These are phyloP conservation scores for Quercus dentata DNA, from an alignment of 306 rosid species.

Conservation along the genomic window DNA sequence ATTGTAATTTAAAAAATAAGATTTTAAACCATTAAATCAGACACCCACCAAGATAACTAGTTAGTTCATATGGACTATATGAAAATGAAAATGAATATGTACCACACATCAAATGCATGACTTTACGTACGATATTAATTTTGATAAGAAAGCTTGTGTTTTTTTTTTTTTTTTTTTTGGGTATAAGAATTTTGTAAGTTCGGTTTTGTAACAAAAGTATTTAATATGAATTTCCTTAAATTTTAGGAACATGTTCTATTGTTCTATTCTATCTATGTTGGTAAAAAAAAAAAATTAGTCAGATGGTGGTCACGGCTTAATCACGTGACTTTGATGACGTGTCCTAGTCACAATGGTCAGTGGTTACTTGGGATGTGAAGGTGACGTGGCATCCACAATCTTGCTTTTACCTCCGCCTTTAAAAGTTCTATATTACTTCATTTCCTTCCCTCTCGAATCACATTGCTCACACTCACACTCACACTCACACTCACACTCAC, in stretches of 20 bases:
- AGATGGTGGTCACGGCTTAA: conserved; percentile 20
- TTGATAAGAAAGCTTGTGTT: too few relatives aligned
- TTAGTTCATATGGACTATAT: too few relatives aligned
- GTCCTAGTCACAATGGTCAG: conserved; percentile 23
- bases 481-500: conserved; percentile 14
- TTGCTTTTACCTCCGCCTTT: conserved; percentile 13
- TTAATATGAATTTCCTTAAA: background rate
- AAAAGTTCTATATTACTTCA: conserved; percentile 17
- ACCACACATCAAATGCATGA: too few relatives aligned
- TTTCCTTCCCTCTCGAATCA: conserved; percentile 16
- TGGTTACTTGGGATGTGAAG: conserved; percentile 6
- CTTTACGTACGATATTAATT: too few relatives aligned
- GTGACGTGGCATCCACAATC: conserved; percentile 52
- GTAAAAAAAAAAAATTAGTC: too few relatives aligned
- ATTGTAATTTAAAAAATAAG: too few relatives aligned
- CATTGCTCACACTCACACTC: conserved; percentile 8
- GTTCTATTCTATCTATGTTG: too few relatives aligned
- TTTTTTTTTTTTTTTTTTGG: too few relatives aligned
- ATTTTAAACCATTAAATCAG: too few relatives aligned
- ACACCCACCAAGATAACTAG: too few relatives aligned
- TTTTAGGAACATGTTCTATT: background rate
- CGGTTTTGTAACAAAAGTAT: background rate
- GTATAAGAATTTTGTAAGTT: background rate
- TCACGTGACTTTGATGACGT: conserved; percentile 40
- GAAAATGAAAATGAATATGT: too few relatives aligned